These are phyloP conservation scores for Nothophoma quercina DNA, from an alignment of 2,329 filamentous ascomycete genomes.

Conservation along the genomic window DNA sequence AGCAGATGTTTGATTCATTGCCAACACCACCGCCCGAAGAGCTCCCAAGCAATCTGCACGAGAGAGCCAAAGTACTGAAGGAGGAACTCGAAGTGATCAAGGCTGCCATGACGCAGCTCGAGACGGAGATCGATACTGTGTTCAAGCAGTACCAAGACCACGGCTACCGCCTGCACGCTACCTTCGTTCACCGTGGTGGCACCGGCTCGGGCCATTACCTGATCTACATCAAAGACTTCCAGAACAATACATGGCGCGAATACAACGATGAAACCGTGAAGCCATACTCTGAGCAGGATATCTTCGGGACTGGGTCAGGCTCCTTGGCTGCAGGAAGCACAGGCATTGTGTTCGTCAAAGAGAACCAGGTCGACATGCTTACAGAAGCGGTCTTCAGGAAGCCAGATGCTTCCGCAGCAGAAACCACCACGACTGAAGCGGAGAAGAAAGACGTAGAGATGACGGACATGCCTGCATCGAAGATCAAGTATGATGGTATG, in stretches of 20 bases:
- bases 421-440: not conserved
- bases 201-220: slow-evolving; percentile 82
- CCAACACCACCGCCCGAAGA: slow-evolving; percentile 32
- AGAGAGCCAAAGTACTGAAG: slow-evolving; percentile 33
- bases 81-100: slow-evolving; percentile 38
- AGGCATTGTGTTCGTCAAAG: slow-evolving; percentile 84
- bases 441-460: slow-evolving; percentile 17
- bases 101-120: slow-evolving; percentile 55
- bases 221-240: slow-evolving; percentile 94
- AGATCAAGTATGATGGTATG: slow-evolving; percentile 21
- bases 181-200: slow-evolving; percentile 86
- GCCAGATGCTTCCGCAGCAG: slow-evolving; percentile 13
- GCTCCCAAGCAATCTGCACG: slow-evolving; percentile 29
- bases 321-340: slow-evolving; percentile 55
- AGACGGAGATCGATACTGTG: slow-evolving; percentile 61
- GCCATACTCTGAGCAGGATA: slow-evolving; percentile 68
- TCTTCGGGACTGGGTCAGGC: slow-evolving; percentile 71
- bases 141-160: slow-evolving; percentile 71
- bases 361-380: slow-evolving; percentile 66
- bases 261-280: slow-evolving; percentile 91
- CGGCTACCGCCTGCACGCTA: slow-evolving; percentile 84
- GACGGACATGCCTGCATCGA: slow-evolving; percentile 10
- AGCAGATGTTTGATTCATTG: slow-evolving; percentile 12
- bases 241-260: slow-evolving; percentile 80
- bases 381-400: slow-evolving; percentile 60